These are phyloP conservation scores for Rhododendron griersonianum DNA, from an alignment of 148 eudicot genomes.

Conservation along the genomic window DNA sequence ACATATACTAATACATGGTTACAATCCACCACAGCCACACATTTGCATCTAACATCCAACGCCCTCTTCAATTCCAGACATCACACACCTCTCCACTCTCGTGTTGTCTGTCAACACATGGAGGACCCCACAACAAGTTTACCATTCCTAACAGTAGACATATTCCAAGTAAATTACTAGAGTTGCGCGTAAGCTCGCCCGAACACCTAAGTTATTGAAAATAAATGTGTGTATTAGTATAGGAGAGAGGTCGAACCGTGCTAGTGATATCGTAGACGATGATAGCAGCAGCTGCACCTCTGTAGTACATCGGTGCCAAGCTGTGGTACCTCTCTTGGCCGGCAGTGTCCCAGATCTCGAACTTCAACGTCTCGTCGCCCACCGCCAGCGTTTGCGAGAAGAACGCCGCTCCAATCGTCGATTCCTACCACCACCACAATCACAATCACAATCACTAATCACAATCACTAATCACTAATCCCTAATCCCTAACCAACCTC, in stretches of 20 bases:
- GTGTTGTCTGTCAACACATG: no score
- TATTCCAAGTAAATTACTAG: no score
- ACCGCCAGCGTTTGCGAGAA: constrained; percentile 95
- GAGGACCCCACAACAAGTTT: no score
- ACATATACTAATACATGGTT: no score
- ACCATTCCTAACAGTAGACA: no score
- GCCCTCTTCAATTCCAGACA: no score
- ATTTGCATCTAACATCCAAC: no score
- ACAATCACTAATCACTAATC: no score
- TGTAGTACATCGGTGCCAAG: constrained; percentile 97
- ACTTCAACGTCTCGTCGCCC: constrained; percentile 78
- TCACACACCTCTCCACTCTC: no score
- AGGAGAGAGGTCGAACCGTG: constrained; percentile 33
- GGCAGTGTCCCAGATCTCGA: constrained; percentile 99
- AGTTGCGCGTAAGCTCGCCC: background rate
- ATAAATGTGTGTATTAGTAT: background rate
- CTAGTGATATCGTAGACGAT: constrained; percentile 86
- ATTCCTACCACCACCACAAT: constrained; percentile 43
- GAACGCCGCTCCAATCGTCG: constrained; percentile 98
- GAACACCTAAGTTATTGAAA: no score
- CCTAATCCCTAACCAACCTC: no score
- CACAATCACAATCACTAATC: background rate
- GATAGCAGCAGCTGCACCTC: constrained; percentile 98
- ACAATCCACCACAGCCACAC: no score
- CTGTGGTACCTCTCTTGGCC: constrained; percentile 98